These are phyloP conservation scores for Pseudohyphozyma bogoriensis DNA, from an alignment of 768 basidiomycete genomes.

Conservation along the genomic window DNA sequence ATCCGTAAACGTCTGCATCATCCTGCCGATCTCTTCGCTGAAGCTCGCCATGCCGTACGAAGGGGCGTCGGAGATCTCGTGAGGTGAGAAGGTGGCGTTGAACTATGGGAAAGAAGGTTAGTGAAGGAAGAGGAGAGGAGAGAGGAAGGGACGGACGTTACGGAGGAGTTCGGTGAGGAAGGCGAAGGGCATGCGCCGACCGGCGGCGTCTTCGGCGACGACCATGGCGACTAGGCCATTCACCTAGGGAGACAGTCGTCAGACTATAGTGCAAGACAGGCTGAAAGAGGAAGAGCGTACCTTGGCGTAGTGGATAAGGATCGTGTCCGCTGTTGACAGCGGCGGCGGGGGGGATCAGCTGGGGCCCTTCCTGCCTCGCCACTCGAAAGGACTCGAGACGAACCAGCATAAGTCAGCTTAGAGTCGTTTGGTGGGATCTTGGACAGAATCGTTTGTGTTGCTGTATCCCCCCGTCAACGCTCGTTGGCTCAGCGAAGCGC, in stretches of 20 bases:
- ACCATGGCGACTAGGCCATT: constrained; percentile 78
- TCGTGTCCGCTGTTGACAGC: constrained; percentile 25
- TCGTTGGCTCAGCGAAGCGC: constrained; percentile 1
- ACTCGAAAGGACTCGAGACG: neutral
- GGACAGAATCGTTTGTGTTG: constrained; percentile 61
- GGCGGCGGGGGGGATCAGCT: too few species aligned
- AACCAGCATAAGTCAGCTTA: constrained; percentile 42
- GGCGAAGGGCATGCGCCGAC: constrained; percentile 85
- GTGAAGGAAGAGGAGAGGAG: too few species aligned
- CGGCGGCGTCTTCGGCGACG: constrained; percentile 87
- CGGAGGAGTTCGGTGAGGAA: constrained; percentile 76
- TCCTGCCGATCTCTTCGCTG: constrained; percentile 37
- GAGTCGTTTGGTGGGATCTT: constrained; percentile 89
- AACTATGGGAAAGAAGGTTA: too few species aligned
- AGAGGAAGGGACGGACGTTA: constrained; percentile 43
- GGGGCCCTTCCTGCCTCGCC: constrained; percentile 39
- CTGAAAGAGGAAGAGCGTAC: too few species aligned
- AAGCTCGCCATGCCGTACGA: constrained; percentile 40
- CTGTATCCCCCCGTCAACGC: too few species aligned
- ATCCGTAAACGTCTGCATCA: constrained; percentile 64
- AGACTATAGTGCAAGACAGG: too few species aligned
- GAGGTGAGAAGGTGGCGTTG: constrained; percentile 34
- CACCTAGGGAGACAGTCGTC: too few species aligned
- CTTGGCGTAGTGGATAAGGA: constrained; percentile 32
- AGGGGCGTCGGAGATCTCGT: constrained; percentile 38